Percentiles rank a stretch among this genome's conserved stretches.
Conservation (phyloP, 192 early-diverging fungal genomes). For the Gamsiella multidivaricata region DNA sequence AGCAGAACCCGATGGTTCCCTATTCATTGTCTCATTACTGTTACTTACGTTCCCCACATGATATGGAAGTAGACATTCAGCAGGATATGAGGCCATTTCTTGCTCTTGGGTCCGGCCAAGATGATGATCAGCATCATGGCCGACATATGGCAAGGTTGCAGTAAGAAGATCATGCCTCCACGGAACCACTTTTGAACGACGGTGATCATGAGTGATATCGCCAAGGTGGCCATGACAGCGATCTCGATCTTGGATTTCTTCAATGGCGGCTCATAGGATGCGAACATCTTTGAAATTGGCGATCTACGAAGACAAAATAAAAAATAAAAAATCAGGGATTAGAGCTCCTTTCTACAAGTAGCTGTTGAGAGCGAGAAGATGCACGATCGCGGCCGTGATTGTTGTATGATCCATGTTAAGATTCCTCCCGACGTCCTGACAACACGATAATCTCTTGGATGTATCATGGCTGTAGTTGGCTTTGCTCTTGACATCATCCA, state of each 20-base stretch:
- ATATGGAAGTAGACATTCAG: conserved; percentile 70
- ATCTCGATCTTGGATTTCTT: conserved; percentile 52
- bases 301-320: conserved; percentile 29
- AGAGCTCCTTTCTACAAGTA: too few relatives aligned
- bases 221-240: conserved; percentile 40
- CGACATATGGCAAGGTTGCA: conserved; percentile 71
- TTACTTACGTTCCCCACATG: conserved; percentile 64
- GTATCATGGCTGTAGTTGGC: too few relatives aligned
- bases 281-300: conserved; percentile 40
- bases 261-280: conserved; percentile 16
- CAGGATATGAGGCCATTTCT: conserved; percentile 55
- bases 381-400: too few relatives aligned
- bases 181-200: conserved; percentile 56
- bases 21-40: too few relatives aligned
- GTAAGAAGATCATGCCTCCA: conserved; percentile 55
- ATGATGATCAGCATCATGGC: conserved; percentile 56
- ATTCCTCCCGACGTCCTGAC: too few relatives aligned
- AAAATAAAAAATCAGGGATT: conserved; percentile 5
- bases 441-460: too few relatives aligned
- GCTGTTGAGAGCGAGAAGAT: too few relatives aligned
- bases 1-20: too few relatives aligned
- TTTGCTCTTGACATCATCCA: too few relatives aligned
- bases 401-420: too few relatives aligned
- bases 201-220: conserved; percentile 54
- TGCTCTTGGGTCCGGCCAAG: conserved; percentile 56